Evolutionary conservation across 2,329 filamentous ascomycete species (phyloP), one percentile per base, ranked within the genome.

Genomic region (Reticulascus tulasneorum): DNA sequence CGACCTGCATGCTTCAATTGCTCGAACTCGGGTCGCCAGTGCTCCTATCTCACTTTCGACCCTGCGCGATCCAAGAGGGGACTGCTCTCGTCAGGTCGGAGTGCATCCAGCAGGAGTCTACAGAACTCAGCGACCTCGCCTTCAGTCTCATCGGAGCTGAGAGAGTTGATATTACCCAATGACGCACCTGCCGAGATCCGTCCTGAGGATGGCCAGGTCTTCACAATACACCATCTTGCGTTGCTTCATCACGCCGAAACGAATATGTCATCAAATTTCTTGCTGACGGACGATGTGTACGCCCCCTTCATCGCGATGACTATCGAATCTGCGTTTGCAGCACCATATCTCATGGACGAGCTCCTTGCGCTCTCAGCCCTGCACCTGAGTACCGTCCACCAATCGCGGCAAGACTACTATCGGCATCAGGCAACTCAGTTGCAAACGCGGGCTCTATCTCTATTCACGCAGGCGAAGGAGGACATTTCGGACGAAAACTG

Each of bases 1-100:
- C 56, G 55, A 5, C 66, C 66, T 2, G 38, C 53, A 1, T 69
- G 66, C 40, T 55, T 53, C 28, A 64, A 67, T 39, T 69, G 65
- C 44, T 47, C 52, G 15, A 56, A 58, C 27, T 58, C 57, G 25
- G 54, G 63, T 32, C 52, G 59, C 7, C 38, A 41, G 7, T 69
- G 64, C 38, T 58, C 58, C 0, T 69, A 44, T 31, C 34, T 46
- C 27, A 32, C 38, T 22, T 40, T 21, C 16, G 31, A 40, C 11
- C 29, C 46, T 7, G 21, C 43, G 4, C 21, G 24, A 30, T 29
- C 38, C 21, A 38, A 30, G 38, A 16, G 38, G 20, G 29, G 23
- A 7, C 25, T 38, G 15, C 29, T 30, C 22, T 22, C 35, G 13
- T 20, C 17, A 20, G 24, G 33, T 10, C 20, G 29, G 30, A 30